These are phyloP conservation scores for Clausena lansium DNA, from an alignment of 345 rosid genomes.

Conservation along the genomic window DNA sequence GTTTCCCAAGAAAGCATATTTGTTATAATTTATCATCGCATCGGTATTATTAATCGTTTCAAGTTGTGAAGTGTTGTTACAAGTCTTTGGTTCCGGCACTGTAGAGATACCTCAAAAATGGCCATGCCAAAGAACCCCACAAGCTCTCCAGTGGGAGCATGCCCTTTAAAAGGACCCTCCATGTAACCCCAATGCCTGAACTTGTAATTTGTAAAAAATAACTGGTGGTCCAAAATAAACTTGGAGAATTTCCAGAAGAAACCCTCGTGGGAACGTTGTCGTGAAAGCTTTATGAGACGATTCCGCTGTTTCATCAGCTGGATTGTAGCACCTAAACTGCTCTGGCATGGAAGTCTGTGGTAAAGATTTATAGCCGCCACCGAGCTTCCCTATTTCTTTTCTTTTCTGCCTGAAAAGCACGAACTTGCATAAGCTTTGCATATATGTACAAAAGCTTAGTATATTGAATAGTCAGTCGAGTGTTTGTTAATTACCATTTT, in stretches of 20 bases:
- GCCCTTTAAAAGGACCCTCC: constrained; percentile 76
- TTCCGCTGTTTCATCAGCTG: constrained; percentile 33
- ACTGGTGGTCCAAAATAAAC: constrained; percentile 58
- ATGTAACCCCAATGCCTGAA: constrained; percentile 72
- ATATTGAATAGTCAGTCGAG: too few relatives aligned
- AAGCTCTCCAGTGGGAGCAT: constrained; percentile 50
- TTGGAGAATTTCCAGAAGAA: constrained; percentile 54
- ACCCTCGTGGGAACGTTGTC: constrained; percentile 52
- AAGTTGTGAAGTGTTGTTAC: too few relatives aligned
- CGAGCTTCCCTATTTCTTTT: constrained; percentile 39
- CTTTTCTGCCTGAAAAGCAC: constrained; percentile 42
- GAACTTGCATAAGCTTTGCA: too few relatives aligned
- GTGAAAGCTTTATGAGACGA: constrained; percentile 42
- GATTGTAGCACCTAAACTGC: constrained; percentile 36
- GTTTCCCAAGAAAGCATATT: background rate
- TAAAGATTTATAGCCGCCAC: constrained; percentile 54
- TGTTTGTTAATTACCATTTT: constrained; percentile 31
- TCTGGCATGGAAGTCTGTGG: constrained; percentile 52
- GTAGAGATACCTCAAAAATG: constrained; percentile 19
- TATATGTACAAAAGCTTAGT: too few relatives aligned
- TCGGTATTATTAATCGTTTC: too few relatives aligned
- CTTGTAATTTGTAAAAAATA: constrained; percentile 64
- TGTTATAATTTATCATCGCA: background rate
- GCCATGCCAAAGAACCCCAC: constrained; percentile 36
- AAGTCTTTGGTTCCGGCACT: too few relatives aligned